Evolutionary conservation across 495 filamentous ascomycete genomes (phyloP).

Genomic region (Mycothermus thermophilus): DNA sequence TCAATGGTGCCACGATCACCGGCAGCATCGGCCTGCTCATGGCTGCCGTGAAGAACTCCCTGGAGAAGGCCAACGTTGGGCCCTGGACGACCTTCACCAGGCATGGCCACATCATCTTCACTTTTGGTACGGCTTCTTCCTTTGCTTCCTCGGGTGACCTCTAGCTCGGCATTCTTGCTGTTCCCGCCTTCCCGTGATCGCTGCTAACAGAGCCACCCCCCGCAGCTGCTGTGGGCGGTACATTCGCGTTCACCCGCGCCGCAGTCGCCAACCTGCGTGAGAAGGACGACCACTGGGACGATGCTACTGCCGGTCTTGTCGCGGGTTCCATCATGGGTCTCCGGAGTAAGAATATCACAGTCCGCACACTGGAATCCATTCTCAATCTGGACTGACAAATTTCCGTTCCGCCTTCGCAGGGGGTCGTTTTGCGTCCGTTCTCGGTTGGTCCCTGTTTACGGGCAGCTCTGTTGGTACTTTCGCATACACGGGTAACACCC

Average conservation of each 20-base stretch:
- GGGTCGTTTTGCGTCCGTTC: slow-evolving; percentile 60
- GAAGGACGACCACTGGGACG: slow-evolving; percentile 29
- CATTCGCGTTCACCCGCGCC: slow-evolving; percentile 55
- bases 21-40: slow-evolving; percentile 55
- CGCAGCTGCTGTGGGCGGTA: slow-evolving; percentile 63
- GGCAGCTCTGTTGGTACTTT: slow-evolving; percentile 53
- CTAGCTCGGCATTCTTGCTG: too few species aligned
- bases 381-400: too few species aligned
- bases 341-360: slow-evolving; percentile 20
- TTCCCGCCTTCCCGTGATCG: too few species aligned
- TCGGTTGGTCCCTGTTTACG: slow-evolving; percentile 60
- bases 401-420: slow-evolving; percentile 27
- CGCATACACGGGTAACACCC: slow-evolving; percentile 64
- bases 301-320: slow-evolving; percentile 25
- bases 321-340: slow-evolving; percentile 27
- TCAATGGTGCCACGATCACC: slow-evolving; percentile 49
- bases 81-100: slow-evolving; percentile 62
- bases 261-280: slow-evolving; percentile 34
- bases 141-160: neutral
- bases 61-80: slow-evolving; percentile 65
- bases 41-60: slow-evolving; percentile 72
- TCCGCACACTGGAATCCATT: neutral
- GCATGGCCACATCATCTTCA: slow-evolving; percentile 23
- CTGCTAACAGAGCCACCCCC: too few species aligned
- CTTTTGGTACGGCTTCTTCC: slow-evolving; percentile 22